Conservation (phyloP, 2,329 filamentous ascomycete species). For the Epichloe brachyelytri region DNA sequence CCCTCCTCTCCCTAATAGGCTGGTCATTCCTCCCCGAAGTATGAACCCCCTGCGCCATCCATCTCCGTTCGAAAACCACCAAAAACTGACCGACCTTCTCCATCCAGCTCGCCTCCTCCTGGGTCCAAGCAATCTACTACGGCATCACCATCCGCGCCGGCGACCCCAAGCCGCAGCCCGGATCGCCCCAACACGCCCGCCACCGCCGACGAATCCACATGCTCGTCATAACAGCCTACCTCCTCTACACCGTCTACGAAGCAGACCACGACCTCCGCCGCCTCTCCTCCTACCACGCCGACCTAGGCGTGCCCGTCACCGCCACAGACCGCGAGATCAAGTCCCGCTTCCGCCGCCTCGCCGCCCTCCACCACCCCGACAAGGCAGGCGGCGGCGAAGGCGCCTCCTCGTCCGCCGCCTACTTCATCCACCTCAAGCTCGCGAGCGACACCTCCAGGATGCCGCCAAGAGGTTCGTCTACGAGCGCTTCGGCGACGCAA, state of each 20-base stretch:
- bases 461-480: slow-evolving; percentile 73
- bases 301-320: slow-evolving; percentile 55
- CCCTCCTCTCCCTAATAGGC: slow-evolving; percentile 39
- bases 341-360: slow-evolving; percentile 68
- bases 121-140: slow-evolving; percentile 74
- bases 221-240: slow-evolving; percentile 69
- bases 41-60: slow-evolving; percentile 11
- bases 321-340: slow-evolving; percentile 69
- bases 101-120: slow-evolving; percentile 70
- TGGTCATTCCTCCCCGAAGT: slow-evolving; percentile 45
- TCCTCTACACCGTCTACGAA: slow-evolving; percentile 86
- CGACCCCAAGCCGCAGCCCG: slow-evolving; percentile 60
- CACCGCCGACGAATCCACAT: slow-evolving; percentile 78
- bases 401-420: slow-evolving; percentile 18
- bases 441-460: slow-evolving; percentile 76
- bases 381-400: slow-evolving; percentile 43
- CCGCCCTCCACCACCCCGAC: slow-evolving; percentile 67
- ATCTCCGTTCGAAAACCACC: not conserved
- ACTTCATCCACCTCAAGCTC: slow-evolving; percentile 73
- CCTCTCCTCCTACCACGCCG: slow-evolving; percentile 64
- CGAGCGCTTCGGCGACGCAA: slow-evolving; percentile 70
- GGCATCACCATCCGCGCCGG: slow-evolving; percentile 80
- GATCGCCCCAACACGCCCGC: slow-evolving; percentile 52
- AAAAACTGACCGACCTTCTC: not conserved
- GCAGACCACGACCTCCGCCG: slow-evolving; percentile 68